These are phyloP conservation scores for Fusarium albidum DNA, from an alignment of 2,329 filamentous ascomycete species.

Conservation along the genomic window DNA sequence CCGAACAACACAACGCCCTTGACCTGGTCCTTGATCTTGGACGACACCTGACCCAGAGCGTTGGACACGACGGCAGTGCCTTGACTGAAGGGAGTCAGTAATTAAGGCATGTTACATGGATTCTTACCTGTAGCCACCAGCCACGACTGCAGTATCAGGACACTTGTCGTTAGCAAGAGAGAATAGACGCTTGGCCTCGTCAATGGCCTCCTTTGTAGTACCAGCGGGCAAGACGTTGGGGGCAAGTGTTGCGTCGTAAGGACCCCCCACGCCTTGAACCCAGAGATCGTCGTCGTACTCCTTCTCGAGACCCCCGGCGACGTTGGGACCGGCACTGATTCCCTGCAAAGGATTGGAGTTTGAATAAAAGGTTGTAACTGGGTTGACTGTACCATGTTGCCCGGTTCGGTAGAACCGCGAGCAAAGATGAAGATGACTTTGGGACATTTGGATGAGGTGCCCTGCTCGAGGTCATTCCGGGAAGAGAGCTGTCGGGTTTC, in stretches of 20 bases:
- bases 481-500: conserved; percentile 12
- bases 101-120: too few species aligned
- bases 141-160: conserved; percentile 50
- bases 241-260: conserved; percentile 45
- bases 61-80: conserved; percentile 52
- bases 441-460: conserved; percentile 40
- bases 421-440: conserved; percentile 48
- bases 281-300: conserved; percentile 41
- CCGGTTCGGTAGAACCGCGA: conserved; percentile 46
- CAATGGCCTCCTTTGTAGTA: conserved; percentile 46
- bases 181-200: conserved; percentile 50
- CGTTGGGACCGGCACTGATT: conserved; percentile 33
- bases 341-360: conserved; percentile 13
- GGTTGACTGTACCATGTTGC: conserved; percentile 47
- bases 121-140: conserved; percentile 43
- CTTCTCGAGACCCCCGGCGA: conserved; percentile 38
- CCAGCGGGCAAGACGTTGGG: conserved; percentile 47
- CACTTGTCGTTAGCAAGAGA: conserved; percentile 49
- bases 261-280: conserved; percentile 53
- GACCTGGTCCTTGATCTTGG: conserved; percentile 43
- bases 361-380: background rate
- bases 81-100: conserved; percentile 36
- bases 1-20: conserved; percentile 47
- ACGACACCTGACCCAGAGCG: conserved; percentile 44
- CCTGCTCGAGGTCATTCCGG: conserved; percentile 39